These are phyloP conservation scores for Fusarium sp. DNA, from an alignment of 2,329 filamentous ascomycete species.

Conservation along the genomic window DNA sequence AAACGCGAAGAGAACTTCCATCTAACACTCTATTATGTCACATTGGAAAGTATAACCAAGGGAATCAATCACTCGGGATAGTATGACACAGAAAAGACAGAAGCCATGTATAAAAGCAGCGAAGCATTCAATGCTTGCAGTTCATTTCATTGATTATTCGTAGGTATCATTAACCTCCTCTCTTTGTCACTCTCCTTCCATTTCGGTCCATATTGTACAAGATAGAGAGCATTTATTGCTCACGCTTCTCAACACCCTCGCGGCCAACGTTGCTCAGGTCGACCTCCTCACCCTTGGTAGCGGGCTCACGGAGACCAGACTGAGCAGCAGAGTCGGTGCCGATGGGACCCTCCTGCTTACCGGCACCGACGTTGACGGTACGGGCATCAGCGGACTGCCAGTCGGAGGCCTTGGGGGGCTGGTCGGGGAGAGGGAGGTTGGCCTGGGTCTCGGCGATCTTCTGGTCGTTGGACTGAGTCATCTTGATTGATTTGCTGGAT, in stretches of 20 bases:
- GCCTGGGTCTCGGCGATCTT: slow-evolving; percentile 75
- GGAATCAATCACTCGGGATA: not conserved
- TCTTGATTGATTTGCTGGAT: slow-evolving; percentile 35
- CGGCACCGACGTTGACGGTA: slow-evolving; percentile 77
- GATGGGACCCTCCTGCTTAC: slow-evolving; percentile 63
- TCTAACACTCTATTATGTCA: no score
- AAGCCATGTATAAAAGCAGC: not conserved
- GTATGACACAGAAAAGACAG: not conserved
- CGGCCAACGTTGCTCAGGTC: slow-evolving; percentile 72
- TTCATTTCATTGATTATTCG: slow-evolving; percentile 22
- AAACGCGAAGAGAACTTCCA: not conserved
- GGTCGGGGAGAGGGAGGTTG: slow-evolving; percentile 82
- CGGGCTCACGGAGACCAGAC: slow-evolving; percentile 67
- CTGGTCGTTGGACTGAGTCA: slow-evolving; percentile 67
- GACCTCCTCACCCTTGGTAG: slow-evolving; percentile 65
- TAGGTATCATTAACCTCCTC: slow-evolving; percentile 25
- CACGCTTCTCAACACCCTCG: slow-evolving; percentile 56
- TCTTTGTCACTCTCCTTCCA: not conserved
- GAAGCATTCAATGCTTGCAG: not conserved
- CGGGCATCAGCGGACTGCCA: slow-evolving; percentile 78
- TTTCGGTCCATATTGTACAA: not conserved
- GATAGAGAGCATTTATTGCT: slow-evolving; percentile 10
- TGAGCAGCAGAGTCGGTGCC: slow-evolving; percentile 61
- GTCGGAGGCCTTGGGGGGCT: slow-evolving; percentile 81
- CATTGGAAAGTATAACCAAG: not conserved